Evolutionary conservation across 768 basidiomycete species (phyloP).

Genomic region (Suillus placidus): DNA sequence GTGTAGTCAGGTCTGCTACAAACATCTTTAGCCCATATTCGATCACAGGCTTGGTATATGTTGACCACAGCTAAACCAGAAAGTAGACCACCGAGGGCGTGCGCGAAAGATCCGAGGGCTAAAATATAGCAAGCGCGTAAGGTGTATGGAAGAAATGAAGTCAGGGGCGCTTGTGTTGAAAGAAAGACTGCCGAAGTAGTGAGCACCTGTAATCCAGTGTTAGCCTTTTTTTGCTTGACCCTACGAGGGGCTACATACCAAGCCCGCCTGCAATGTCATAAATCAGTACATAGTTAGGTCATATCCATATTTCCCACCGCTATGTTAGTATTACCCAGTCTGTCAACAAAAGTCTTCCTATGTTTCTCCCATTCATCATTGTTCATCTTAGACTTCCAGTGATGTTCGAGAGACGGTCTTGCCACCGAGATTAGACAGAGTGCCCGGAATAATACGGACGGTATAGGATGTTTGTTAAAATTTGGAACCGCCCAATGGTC

Average conservation of each 20-base stretch:
- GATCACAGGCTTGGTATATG: conserved; percentile 3
- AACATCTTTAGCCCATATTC: conserved; percentile 5
- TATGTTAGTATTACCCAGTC: conserved; percentile 2
- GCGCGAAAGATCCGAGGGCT: conserved; percentile 7
- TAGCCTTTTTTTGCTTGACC: neutral
- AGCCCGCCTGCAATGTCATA: conserved; percentile 2
- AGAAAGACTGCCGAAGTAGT: conserved; percentile 5
- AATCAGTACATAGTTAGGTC: neutral
- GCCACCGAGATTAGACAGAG: conserved; percentile 8
- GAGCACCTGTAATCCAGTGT: neutral
- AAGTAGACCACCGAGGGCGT: conserved; percentile 5
- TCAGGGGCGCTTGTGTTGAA: conserved; percentile 3
- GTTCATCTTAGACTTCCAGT: conserved; percentile 1
- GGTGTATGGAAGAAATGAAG: conserved; percentile 5
- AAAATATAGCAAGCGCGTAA: neutral
- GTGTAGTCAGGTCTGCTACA: neutral
- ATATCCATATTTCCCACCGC: neutral
- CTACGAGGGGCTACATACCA: neutral
- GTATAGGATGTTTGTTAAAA: neutral
- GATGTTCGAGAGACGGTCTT: conserved; percentile 7
- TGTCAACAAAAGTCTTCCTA: neutral
- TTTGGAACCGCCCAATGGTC: neutral
- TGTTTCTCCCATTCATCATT: conserved; percentile 2
- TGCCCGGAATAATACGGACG: neutral
- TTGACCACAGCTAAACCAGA: conserved; percentile 6